These are phyloP conservation scores for Fistulifera pelliculosa DNA, from an alignment of 108 stramenopile species.

Conservation along the genomic window DNA sequence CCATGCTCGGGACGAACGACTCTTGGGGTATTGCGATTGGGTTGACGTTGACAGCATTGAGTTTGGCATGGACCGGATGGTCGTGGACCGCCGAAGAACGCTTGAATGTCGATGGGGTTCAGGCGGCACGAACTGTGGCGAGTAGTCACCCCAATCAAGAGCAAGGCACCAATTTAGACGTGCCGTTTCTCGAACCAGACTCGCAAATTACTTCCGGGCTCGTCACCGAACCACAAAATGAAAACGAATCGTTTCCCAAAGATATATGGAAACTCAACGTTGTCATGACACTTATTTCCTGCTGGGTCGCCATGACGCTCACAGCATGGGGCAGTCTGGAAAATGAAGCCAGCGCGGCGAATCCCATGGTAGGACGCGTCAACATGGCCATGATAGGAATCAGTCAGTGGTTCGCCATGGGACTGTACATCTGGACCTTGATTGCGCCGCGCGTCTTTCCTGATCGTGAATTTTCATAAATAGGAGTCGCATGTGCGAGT, in stretches of 20 bases:
- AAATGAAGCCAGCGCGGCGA: conserved; percentile 54
- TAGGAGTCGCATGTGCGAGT: not conserved
- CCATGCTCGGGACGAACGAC: conserved; percentile 60
- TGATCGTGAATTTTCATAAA: conserved; percentile 86
- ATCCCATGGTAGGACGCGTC: conserved; percentile 71
- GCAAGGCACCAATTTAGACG: conserved; percentile 41
- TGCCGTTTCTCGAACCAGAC: conserved; percentile 70
- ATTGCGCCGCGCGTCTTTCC: conserved; percentile 82
- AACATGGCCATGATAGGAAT: conserved; percentile 88
- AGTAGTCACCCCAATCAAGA: conserved; percentile 1
- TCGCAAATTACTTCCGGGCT: conserved; percentile 44
- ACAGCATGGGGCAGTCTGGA: conserved; percentile 83
- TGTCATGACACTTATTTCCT: conserved; percentile 65
- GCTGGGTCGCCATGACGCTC: conserved; percentile 86
- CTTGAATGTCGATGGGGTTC: conserved; percentile 25
- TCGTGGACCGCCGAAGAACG: conserved; percentile 45
- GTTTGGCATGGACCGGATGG: conserved; percentile 83
- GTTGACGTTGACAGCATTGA: conserved; percentile 60
- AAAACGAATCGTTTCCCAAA: conserved; percentile 12
- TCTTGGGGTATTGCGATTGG: conserved; percentile 72
- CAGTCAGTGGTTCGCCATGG: conserved; percentile 81
- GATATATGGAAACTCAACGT: conserved; percentile 87
- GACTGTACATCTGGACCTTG: conserved; percentile 84
- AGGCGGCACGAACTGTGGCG: conserved; percentile 24
- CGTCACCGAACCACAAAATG: conserved; percentile 31